Percentiles rank a stretch among this genome's conserved stretches.
Conservation (phyloP, 306 rosid species). For the Ammopiptanthus mongolicus region DNA sequence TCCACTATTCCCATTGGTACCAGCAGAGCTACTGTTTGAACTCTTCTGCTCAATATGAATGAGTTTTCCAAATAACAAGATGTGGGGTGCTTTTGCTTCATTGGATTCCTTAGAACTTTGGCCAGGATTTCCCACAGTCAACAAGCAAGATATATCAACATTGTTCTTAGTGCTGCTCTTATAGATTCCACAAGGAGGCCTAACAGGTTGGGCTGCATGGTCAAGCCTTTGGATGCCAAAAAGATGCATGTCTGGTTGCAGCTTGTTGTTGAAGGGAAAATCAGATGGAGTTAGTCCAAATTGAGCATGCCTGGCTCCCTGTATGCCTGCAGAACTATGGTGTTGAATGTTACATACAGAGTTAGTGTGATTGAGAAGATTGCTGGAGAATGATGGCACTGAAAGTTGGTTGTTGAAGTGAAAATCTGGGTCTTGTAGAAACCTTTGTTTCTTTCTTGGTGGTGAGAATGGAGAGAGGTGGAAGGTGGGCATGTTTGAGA, state of each 20-base stretch:
- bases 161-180: constrained; percentile 30
- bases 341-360: constrained; percentile 43
- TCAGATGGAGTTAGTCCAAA: constrained; percentile 62
- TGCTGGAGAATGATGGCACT: constrained; percentile 48
- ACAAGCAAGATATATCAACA: constrained; percentile 51
- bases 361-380: constrained; percentile 44
- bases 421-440: constrained; percentile 49
- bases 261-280: constrained; percentile 53
- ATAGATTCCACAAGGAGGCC: constrained; percentile 33
- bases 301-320: constrained; percentile 99
- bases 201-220: constrained; percentile 28
- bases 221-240: constrained; percentile 47
- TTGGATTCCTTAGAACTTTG: constrained; percentile 45
- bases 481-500: constrained; percentile 65
- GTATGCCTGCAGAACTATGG: constrained; percentile 72
- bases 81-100: constrained; percentile 54
- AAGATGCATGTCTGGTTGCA: constrained; percentile 43
- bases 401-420: constrained; percentile 55
- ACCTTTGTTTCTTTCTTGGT: constrained; percentile 67
- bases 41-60: constrained; percentile 54
- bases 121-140: constrained; percentile 47
- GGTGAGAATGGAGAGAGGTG: constrained; percentile 73
- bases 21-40: constrained; percentile 49
- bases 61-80: constrained; percentile 77
- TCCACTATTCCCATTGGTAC: constrained; percentile 41